Evolutionary conservation across 495 filamentous ascomycete species (phyloP).

Genomic region (Thermochaetoides thermophila): DNA sequence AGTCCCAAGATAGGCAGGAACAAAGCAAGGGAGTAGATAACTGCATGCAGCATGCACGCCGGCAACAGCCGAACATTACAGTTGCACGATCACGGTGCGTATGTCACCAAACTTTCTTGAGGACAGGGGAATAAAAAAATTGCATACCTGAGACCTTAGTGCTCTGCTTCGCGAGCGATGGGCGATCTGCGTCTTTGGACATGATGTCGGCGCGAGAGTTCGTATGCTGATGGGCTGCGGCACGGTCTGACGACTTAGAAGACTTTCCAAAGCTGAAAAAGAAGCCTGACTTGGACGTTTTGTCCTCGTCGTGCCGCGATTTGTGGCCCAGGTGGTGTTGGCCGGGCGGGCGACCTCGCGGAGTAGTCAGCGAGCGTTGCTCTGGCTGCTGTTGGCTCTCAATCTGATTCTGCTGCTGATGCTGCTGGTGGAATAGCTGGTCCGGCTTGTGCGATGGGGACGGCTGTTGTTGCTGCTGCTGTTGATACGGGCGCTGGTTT

Average conservation of each 20-base stretch:
- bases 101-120: too few relatives aligned
- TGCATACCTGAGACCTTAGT: conserved; percentile 33
- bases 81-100: too few relatives aligned
- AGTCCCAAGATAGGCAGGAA: too few relatives aligned
- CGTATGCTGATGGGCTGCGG: conserved; percentile 20
- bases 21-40: too few relatives aligned
- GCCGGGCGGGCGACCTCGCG: too few relatives aligned
- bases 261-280: conserved; percentile 33
- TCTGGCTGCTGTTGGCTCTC: too few relatives aligned
- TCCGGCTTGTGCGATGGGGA: conserved; percentile 7
- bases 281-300: conserved; percentile 24
- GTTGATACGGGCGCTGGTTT: conserved; percentile 5
- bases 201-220: conserved; percentile 26
- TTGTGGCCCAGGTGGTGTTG: conserved; percentile 12
- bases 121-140: conserved; percentile 2
- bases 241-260: conserved; percentile 25
- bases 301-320: conserved; percentile 19
- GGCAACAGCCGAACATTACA: too few relatives aligned
- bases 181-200: conserved; percentile 28
- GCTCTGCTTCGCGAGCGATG: conserved; percentile 25
- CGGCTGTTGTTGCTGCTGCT: conserved; percentile 6
- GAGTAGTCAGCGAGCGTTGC: too few relatives aligned
- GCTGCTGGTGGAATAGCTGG: conserved; percentile 5
- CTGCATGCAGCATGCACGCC: too few relatives aligned
- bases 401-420: too few relatives aligned